Evolutionary conservation across 352 stramenopile genomes (phyloP).

Genomic region (Globisporangium iwayamae): DNA sequence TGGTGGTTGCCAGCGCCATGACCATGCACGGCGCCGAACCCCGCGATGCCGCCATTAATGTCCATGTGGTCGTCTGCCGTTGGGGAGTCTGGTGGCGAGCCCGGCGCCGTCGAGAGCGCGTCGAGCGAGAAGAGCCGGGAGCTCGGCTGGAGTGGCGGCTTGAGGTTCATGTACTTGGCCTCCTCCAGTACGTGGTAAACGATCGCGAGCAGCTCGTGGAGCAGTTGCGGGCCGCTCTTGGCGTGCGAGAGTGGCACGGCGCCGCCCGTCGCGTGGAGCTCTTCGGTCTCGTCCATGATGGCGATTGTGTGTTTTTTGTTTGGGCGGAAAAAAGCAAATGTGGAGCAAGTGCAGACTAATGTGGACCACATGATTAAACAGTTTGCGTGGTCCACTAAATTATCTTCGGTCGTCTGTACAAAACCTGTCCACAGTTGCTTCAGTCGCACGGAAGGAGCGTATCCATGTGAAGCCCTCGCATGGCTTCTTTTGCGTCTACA

Average conservation of each 20-base stretch:
- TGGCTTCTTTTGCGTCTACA: too few species aligned
- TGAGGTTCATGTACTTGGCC: slow-evolving; percentile 82
- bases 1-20: slow-evolving; percentile 31
- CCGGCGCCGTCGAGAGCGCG: slow-evolving; percentile 31
- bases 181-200: slow-evolving; percentile 78
- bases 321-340: neutral
- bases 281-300: slow-evolving; percentile 7
- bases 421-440: neutral
- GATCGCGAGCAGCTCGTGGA: slow-evolving; percentile 70
- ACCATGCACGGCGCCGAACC: slow-evolving; percentile 21
- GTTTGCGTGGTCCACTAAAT: too few species aligned
- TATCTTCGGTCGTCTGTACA: too few species aligned
- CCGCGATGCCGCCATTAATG: slow-evolving; percentile 40
- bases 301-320: neutral
- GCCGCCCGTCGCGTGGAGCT: neutral
- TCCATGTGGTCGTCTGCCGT: slow-evolving; percentile 47
- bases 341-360: too few species aligned
- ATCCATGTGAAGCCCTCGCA: too few species aligned
- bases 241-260: slow-evolving; percentile 8
- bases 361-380: too few species aligned
- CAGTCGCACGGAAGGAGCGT: neutral
- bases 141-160: slow-evolving; percentile 73
- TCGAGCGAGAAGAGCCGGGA: slow-evolving; percentile 74
- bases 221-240: slow-evolving; percentile 52
- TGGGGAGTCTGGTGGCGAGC: slow-evolving; percentile 30